Percentiles rank a stretch among this genome's conserved stretches.
Evolutionary conservation across 2,329 filamentous ascomycete species (phyloP).

Genomic region (Pseudocercospora vitis): DNA sequence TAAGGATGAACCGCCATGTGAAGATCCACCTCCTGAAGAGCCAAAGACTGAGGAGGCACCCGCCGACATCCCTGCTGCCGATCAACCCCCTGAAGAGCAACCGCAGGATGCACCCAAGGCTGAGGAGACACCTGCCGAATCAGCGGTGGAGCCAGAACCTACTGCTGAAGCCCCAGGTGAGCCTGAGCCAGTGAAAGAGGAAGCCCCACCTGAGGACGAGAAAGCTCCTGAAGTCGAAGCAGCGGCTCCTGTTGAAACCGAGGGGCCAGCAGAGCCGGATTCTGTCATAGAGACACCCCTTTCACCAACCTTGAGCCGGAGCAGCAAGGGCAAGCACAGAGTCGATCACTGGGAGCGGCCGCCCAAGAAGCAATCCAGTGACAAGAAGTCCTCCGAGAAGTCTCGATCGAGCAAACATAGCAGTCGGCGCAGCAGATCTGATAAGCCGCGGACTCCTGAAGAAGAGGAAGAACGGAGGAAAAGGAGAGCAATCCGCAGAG

Average conservation of each 20-base stretch:
- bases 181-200: background rate
- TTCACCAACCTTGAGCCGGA: slow-evolving; percentile 28
- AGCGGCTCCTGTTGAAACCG: background rate
- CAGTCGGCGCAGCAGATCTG: slow-evolving; percentile 20
- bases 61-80: background rate
- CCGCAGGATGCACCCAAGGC: background rate
- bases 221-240: background rate
- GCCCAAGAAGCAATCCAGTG: slow-evolving; percentile 18
- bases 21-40: background rate
- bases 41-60: background rate
- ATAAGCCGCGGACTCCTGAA: slow-evolving; percentile 21
- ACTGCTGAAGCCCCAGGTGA: background rate
- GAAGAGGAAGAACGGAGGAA: slow-evolving; percentile 25
- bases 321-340: slow-evolving; percentile 27
- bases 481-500: slow-evolving; percentile 24
- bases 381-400: slow-evolving; percentile 24
- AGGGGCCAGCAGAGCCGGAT: background rate
- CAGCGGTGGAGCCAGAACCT: background rate
- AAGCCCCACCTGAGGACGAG: background rate
- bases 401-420: slow-evolving; percentile 26
- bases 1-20: background rate
- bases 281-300: slow-evolving; percentile 18
- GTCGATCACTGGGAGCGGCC: slow-evolving; percentile 30
- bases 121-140: background rate
- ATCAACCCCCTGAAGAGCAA: background rate